Evolutionary conservation across 2,329 filamentous ascomycete genomes (phyloP).

Genomic region (Phoma sp.): DNA sequence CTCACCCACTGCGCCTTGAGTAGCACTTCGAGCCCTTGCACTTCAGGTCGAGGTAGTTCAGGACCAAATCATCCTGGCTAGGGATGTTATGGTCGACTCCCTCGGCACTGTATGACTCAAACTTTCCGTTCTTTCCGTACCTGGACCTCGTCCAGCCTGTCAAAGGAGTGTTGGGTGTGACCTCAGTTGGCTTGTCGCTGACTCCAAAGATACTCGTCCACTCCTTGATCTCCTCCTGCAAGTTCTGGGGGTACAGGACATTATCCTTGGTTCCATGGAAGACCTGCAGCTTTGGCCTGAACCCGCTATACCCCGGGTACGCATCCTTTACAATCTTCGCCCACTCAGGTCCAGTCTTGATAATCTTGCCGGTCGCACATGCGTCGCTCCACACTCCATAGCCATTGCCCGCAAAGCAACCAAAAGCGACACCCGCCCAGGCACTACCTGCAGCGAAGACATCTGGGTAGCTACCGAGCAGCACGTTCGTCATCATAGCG

Average conservation of each 20-base stretch:
- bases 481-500: conserved; percentile 48
- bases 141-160: conserved; percentile 40
- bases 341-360: conserved; percentile 43
- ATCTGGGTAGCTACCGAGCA: conserved; percentile 44
- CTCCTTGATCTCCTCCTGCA: conserved; percentile 46
- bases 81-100: conserved; percentile 43
- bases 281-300: conserved; percentile 43
- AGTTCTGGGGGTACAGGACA: conserved; percentile 41
- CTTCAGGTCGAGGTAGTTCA: conserved; percentile 43
- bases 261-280: conserved; percentile 39
- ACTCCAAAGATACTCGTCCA: conserved; percentile 44
- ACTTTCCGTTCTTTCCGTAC: conserved; percentile 34
- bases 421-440: conserved; percentile 46
- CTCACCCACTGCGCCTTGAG: conserved; percentile 21
- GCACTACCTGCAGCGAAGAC: conserved; percentile 46
- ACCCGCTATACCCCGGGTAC: conserved; percentile 41
- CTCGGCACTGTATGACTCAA: conserved; percentile 43
- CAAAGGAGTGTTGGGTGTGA: conserved; percentile 36
- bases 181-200: conserved; percentile 30
- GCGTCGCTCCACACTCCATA: conserved; percentile 43
- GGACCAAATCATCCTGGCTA: conserved; percentile 40
- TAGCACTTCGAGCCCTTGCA: conserved; percentile 29
- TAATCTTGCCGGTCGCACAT: conserved; percentile 41
- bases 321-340: conserved; percentile 37
- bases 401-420: conserved; percentile 44